phyloP scores from a whole-genome alignment of 352 stramenopile species.

The Pythium plurisporium region DNA sequence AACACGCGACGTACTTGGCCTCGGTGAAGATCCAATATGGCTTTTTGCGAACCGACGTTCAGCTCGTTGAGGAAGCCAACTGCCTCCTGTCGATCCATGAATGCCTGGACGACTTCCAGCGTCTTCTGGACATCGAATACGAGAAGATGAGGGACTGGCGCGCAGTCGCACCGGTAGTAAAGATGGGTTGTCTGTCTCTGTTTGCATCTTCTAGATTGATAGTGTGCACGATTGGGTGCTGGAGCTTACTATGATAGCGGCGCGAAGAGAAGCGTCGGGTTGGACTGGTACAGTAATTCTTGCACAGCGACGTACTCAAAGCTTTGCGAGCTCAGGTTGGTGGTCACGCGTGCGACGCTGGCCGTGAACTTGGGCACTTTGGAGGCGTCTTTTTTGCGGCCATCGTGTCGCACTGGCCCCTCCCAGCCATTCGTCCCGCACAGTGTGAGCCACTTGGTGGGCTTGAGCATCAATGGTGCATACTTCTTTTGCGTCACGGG shows the following conservation, averaged over 20 bases:
- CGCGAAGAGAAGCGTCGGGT: conserved; percentile 59
- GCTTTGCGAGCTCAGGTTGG: conserved; percentile 55
- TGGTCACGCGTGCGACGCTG: conserved; percentile 47
- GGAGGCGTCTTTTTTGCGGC: conserved; percentile 36
- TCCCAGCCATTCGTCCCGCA: conserved; percentile 68
- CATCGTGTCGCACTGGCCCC: conserved; percentile 51
- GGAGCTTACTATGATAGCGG: conserved; percentile 28
- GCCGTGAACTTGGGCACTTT: conserved; percentile 50
- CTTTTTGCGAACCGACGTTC: too few relatives aligned
- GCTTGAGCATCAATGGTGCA: conserved; percentile 53
- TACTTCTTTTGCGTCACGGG: conserved; percentile 41
- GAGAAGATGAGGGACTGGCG: too few relatives aligned
- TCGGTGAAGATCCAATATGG: too few relatives aligned
- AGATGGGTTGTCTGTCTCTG: too few relatives aligned
- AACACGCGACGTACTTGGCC: too few relatives aligned
- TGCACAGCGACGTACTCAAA: conserved; percentile 72
- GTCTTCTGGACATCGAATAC: too few relatives aligned
- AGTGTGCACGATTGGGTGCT: too few relatives aligned
- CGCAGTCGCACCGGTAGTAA: too few relatives aligned
- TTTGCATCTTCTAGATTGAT: too few relatives aligned
- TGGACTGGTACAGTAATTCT: conserved; percentile 64
- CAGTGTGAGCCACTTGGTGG: conserved; percentile 58
- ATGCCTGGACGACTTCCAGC: too few relatives aligned
- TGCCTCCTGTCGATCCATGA: too few relatives aligned
- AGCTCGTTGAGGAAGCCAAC: too few relatives aligned